Evolutionary conservation across 139 green algal genomes (phyloP).

Genomic region (Prasinococcaceae sp.): DNA sequence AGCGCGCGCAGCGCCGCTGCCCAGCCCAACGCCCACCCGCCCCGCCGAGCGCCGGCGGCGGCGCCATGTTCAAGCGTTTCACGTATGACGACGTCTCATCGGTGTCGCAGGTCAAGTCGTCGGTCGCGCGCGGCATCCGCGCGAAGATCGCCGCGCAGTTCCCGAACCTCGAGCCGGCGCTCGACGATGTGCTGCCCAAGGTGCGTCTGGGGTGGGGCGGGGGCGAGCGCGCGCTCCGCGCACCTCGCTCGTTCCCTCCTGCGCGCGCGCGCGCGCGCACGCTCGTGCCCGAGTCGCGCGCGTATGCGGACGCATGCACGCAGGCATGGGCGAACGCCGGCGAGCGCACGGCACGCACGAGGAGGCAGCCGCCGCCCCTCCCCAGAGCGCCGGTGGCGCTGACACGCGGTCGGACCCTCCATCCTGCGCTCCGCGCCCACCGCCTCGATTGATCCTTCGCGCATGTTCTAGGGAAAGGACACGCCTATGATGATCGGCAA

Average conservation of each 20-base stretch:
- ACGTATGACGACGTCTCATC: conserved; percentile 20
- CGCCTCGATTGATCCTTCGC: too few species aligned
- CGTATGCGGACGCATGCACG: background rate
- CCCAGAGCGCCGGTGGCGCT: background rate
- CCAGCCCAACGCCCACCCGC: too few species aligned
- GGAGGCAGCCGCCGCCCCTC: background rate
- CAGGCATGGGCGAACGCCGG: background rate
- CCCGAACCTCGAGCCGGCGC: conserved; percentile 28
- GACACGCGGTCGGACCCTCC: background rate
- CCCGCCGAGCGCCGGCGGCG: too few species aligned
- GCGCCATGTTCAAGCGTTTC: too few species aligned
- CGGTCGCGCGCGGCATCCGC: conserved; percentile 64
- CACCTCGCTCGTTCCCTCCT: background rate
- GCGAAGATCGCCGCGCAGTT: conserved; percentile 49
- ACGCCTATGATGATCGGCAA: too few species aligned
- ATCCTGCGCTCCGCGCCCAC: background rate
- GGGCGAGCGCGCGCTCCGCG: background rate
- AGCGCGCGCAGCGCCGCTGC: too few species aligned
- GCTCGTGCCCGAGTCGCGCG: background rate
- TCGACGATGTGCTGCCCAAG: conserved; percentile 90
- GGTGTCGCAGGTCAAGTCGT: conserved; percentile 56
- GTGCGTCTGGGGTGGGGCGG: background rate
- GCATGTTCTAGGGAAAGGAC: too few species aligned
- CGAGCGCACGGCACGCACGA: background rate
- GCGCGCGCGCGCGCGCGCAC: background rate